Base-by-base conservation (phyloP, 768 basidiomycete genomes). In the Calocybe indica region DNA sequence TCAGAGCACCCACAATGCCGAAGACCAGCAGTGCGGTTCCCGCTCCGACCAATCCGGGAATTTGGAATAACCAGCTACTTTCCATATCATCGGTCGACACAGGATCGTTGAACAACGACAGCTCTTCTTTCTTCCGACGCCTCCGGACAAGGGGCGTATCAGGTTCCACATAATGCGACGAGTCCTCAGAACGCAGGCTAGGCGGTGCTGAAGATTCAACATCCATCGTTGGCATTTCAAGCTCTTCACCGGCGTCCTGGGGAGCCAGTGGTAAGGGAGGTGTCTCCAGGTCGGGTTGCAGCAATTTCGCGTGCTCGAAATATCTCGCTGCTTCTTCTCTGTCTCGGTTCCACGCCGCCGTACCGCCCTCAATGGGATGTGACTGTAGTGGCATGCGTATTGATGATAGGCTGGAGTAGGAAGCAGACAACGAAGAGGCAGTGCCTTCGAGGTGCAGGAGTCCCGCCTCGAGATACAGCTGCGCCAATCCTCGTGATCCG, bases 11-110 rank as follows among this genome's bases (percentile, higher is more conserved):
- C 14, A 90, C 82, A 33, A 87, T 82, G 0, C 85, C 85, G 14
- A 88, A 82, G 14, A 89, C 84, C 37, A 89, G 71, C 47, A 91
- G 59, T 38, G 88, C 88, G 14, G 88, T 89, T n/a, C 88, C 88
- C 22, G 88, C 88, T 7, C 88, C 88, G 6, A 91, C 81, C 52
- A 91, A 62, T 22, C 85, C 82, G 3, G 88, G 88, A 36, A 91
- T 68, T 50, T 88, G 86, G 42, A 90, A 56, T 56, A 88, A 90
- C 88, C 88, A 91, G 15, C 85, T 74, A 62, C 71, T 78, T 47
- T 88, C 85, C 35, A 83, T 70, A 33, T 83, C 81, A 14, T 80
- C 78, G 43, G 75, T 74, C 38, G 71, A 62, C 33, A 68, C 71
- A 34, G 71, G 67, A 50, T 71, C 64, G 39, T 68, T 57, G 49